Evolutionary conservation across 192 early-diverging fungal species (phyloP), one percentile per base, ranked within the genome.

Genomic region (Backusella westeae): DNA sequence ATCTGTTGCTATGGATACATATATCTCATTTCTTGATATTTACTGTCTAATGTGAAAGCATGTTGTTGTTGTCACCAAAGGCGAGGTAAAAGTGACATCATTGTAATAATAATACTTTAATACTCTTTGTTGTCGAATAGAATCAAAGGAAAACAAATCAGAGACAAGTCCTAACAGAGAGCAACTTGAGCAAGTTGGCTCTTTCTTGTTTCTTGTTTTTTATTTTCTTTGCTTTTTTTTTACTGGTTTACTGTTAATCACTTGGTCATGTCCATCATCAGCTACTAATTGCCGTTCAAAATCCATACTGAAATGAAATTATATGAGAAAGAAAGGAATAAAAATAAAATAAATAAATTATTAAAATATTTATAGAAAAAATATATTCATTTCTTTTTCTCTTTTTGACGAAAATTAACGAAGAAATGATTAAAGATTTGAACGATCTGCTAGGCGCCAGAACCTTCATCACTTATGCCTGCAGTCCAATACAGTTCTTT

Each of bases 1-100:
- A 19, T 44, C 36, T 19, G 38, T 21, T 56, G 15, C 21, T 67
- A 23, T 34, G 63, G 63, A 3, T 34, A 32, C 23, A 23, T 32
- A 29, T 29, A 2, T 34, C 17, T 35, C 15, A 19, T 49, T 49
- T n/a, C 17, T 49, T n/a, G 19, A 6, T n/a, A 15, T 49, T 67
- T 85, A 56, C 86, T 86, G 83, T 74, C 82, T 82, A 41, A 89
- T 89, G 39, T 89, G 87, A 34, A 81, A 77, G 9, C 77, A 69
- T 15, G 86, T 85, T 65, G 86, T 75, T 29, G 83, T 79, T 6
- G 80, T 86, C 65, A 89, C 59, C 39, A 87, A 79, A 56, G 88
- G 88, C 32, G 85, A 85, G 9, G 77, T 73, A 53, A 87, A 80
- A 53, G 78, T 78, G 34, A 86, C 86, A 69, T 87, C 86, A 32